These are phyloP conservation scores for Talaromyces stipitatus DNA, from an alignment of 495 filamentous ascomycete genomes.

Conservation along the genomic window DNA sequence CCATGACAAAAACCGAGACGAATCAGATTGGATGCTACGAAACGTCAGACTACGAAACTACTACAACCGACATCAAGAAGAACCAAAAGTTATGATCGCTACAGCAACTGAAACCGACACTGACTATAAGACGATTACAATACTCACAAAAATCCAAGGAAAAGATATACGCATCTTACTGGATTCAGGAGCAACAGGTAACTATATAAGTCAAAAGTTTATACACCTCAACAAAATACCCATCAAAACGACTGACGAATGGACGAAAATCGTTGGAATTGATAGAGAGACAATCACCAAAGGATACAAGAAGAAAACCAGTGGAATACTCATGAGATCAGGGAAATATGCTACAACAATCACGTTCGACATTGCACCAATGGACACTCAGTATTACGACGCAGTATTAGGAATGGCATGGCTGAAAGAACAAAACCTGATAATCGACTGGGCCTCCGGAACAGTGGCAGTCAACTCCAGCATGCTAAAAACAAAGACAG, in stretches of 20 bases:
- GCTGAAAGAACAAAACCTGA: neutral
- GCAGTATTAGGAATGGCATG: constrained; percentile 5
- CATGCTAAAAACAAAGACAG: neutral
- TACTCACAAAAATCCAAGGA: neutral
- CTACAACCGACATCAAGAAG: constrained; percentile 6
- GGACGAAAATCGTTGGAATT: neutral
- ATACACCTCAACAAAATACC: neutral
- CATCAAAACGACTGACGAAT: neutral
- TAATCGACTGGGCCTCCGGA: constrained; percentile 4
- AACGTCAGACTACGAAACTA: neutral
- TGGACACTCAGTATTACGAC: neutral
- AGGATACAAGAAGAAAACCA: neutral
- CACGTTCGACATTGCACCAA: neutral
- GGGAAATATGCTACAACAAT: neutral
- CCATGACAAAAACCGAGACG: neutral
- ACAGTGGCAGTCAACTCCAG: neutral
- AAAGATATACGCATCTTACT: neutral
- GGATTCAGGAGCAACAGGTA: neutral
- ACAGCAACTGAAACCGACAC: neutral
- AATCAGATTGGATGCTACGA: neutral
- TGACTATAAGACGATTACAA: neutral
- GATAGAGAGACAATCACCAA: neutral
- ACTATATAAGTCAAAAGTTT: neutral
- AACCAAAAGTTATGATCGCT: constrained; percentile 6
- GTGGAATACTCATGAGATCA: neutral